phyloP scores from a whole-genome alignment of 306 rosid genomes.

The Urtica urens region DNA sequence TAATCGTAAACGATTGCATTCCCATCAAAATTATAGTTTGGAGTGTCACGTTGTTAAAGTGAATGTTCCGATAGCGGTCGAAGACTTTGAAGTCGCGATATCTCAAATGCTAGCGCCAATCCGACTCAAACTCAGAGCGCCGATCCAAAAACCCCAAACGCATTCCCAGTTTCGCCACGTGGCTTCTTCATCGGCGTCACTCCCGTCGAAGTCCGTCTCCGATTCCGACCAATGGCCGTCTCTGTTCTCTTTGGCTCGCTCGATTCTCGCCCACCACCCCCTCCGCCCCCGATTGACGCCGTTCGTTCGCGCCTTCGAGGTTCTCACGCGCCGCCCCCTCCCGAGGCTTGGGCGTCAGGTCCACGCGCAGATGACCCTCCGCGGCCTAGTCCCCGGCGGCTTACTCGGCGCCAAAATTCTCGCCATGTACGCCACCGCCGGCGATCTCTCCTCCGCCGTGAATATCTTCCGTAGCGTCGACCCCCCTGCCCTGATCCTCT shows the following conservation, averaged over 20 bases:
- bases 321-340: constrained; percentile 5
- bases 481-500: constrained; percentile 12
- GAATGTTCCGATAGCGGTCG: too few species aligned
- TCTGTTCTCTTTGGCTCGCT: background rate
- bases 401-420: constrained; percentile 21
- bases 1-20: too few species aligned
- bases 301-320: constrained; percentile 12
- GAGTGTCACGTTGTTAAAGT: too few species aligned
- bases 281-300: background rate
- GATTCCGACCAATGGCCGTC: too few species aligned
- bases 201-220: background rate
- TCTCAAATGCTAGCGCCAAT: too few species aligned
- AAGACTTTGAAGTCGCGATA: too few species aligned
- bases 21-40: too few species aligned
- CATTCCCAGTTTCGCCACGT: background rate
- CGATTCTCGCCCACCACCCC: background rate
- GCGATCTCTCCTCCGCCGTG: constrained; percentile 15
- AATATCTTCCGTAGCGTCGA: background rate
- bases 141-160: background rate
- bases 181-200: background rate
- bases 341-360: constrained; percentile 16
- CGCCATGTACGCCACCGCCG: constrained; percentile 21
- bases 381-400: constrained; percentile 11
- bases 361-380: constrained; percentile 14
- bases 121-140: background rate